Conservation (phyloP, 805 yeast species). For the Clavispora phyllophila region DNA sequence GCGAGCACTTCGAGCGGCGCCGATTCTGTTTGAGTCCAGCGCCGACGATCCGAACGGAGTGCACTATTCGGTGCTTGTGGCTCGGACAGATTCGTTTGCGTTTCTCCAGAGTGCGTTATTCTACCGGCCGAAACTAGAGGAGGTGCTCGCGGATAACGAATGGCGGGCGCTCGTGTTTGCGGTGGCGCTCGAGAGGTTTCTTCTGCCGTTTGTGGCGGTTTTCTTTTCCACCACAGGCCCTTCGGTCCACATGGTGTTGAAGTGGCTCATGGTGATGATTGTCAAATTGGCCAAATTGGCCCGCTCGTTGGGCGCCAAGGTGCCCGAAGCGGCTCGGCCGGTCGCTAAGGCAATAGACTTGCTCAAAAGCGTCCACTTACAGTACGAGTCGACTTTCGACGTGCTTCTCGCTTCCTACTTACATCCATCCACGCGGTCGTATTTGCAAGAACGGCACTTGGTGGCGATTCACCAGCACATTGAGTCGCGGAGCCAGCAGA, state of each 20-base stretch:
- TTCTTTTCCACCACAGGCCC: slow-evolving; percentile 7
- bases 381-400: slow-evolving; percentile 12
- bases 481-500: slow-evolving; percentile 1
- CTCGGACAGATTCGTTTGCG: not conserved
- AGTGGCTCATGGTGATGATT: slow-evolving; percentile 21
- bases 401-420: slow-evolving; percentile 15
- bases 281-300: slow-evolving; percentile 11
- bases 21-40: not conserved
- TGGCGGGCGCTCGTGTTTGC: slow-evolving; percentile 14
- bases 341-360: slow-evolving; percentile 4
- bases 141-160: slow-evolving; percentile 7
- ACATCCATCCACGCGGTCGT: slow-evolving; percentile 22
- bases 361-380: slow-evolving; percentile 9
- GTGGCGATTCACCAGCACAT: slow-evolving; percentile 10
- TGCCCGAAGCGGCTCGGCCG: slow-evolving; percentile 3
- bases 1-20: not conserved
- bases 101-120: slow-evolving; percentile 3
- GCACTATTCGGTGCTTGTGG: not conserved
- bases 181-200: slow-evolving; percentile 5
- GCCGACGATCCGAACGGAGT: not conserved
- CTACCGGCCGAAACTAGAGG: slow-evolving; percentile 8
- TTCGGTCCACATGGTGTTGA: slow-evolving; percentile 16
- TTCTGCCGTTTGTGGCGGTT: slow-evolving; percentile 11
- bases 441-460: slow-evolving; percentile 14
- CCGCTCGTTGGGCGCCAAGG: slow-evolving; percentile 1